Conservation (phyloP, 129 eudicot species). For the Oenanthe sinensis region DNA sequence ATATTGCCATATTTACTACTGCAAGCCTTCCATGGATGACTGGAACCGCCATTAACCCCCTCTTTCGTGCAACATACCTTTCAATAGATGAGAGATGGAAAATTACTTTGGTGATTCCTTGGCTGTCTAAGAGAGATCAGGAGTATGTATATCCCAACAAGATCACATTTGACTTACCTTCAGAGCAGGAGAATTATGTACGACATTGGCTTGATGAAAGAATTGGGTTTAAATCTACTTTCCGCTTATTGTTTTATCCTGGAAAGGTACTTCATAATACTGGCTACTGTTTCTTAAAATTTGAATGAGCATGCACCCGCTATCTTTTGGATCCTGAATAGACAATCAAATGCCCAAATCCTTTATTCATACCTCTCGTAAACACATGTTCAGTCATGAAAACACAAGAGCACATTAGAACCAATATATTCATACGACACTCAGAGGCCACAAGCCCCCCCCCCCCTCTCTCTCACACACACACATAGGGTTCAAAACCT, state of each 20-base stretch:
- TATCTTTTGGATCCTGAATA: neutral
- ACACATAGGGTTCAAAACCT: no score
- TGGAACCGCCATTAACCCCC: constrained; percentile 87
- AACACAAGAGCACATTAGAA: no score
- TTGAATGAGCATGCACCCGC: neutral
- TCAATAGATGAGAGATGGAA: constrained; percentile 60
- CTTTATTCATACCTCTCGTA: neutral
- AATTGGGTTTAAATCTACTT: constrained; percentile 42
- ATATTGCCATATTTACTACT: constrained; percentile 86
- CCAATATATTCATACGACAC: no score
- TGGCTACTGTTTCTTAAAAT: neutral
- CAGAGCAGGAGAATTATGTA: constrained; percentile 74
- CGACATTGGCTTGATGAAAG: constrained; percentile 82
- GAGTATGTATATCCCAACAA: constrained; percentile 63
- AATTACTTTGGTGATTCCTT: constrained; percentile 85
- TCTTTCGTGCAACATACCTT: constrained; percentile 94
- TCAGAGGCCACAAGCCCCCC: no score
- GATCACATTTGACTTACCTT: constrained; percentile 42
- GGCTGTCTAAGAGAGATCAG: constrained; percentile 73
- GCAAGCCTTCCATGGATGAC: constrained; percentile 99
- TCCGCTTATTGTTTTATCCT: constrained; percentile 68
- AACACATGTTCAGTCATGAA: no score
- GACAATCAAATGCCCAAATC: neutral
- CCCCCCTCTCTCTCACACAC: no score
- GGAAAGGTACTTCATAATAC: constrained; percentile 50